Percentiles rank a stretch among this genome's conserved stretches.
phyloP scores from a whole-genome alignment of 306 rosid genomes.

The Fragaria ananassa region DNA sequence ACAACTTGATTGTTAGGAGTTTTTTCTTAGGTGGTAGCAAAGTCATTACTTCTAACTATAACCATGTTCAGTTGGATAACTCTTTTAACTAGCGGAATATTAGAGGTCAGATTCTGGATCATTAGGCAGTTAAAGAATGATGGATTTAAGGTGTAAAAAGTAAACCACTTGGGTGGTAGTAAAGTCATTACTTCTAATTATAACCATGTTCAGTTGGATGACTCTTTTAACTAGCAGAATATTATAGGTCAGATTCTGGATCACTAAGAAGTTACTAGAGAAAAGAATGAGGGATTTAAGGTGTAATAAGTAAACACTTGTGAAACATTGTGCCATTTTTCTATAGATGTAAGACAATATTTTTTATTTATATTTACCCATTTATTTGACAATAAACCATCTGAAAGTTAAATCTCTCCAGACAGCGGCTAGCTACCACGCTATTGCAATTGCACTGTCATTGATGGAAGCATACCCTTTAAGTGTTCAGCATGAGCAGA shows the following conservation, averaged over 20 bases:
- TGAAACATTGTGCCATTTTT: neutral
- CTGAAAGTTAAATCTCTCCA: conserved; percentile 42
- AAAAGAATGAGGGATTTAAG: neutral
- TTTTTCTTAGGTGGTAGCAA: neutral
- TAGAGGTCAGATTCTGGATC: neutral
- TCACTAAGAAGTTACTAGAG: neutral
- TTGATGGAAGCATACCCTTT: conserved; percentile 98
- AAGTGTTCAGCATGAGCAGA: conserved; percentile 99
- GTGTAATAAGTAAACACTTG: neutral
- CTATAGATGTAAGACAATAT: neutral
- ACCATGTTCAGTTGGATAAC: neutral
- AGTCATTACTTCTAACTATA: neutral
- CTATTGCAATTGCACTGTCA: conserved; percentile 95
- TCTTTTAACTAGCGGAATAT: neutral
- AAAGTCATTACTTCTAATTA: neutral
- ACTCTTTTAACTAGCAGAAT: neutral
- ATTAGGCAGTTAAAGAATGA: neutral
- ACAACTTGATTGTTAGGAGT: neutral
- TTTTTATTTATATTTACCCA: neutral
- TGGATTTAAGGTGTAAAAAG: neutral
- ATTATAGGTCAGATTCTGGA: neutral
- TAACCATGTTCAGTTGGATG: neutral
- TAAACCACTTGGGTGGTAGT: neutral
- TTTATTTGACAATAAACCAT: neutral
- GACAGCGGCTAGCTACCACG: conserved; percentile 99